These are phyloP conservation scores for Kurtzmaniella quercitrusa DNA, from an alignment of 1,139 yeast species.

Conservation along the genomic window DNA sequence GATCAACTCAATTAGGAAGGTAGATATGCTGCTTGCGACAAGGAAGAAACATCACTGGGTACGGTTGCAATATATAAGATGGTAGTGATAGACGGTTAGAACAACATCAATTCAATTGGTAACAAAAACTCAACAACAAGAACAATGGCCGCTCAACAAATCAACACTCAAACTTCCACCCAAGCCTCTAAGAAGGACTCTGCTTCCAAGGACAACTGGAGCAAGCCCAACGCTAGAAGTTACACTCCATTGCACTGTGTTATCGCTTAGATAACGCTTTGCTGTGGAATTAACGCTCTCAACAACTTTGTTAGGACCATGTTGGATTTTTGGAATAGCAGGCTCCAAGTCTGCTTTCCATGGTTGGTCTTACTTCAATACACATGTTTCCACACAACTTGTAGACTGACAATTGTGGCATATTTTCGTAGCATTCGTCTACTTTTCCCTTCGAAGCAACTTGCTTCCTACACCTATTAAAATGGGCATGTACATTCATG, in stretches of 20 bases:
- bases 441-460: too few relatives aligned
- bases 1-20: not conserved
- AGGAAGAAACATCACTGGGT: not conserved
- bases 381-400: not conserved
- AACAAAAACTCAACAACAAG: not conserved
- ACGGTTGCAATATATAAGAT: not conserved
- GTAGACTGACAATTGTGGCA: not conserved
- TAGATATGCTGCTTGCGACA: not conserved
- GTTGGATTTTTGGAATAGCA: not conserved
- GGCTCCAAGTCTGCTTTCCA: not conserved
- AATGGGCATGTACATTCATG: too few relatives aligned
- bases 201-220: constrained; percentile 1
- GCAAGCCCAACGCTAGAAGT: not conserved
- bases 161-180: constrained; percentile 1
- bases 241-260: not conserved
- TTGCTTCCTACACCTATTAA: too few relatives aligned
- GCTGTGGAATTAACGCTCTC: not conserved
- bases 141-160: constrained; percentile 2
- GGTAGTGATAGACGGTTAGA: not conserved
- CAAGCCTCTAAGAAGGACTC: not conserved
- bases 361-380: not conserved
- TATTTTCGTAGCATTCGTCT: too few relatives aligned
- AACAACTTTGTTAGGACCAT: not conserved
- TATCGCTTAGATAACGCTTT: not conserved
- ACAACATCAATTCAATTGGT: not conserved